Evolutionary conservation across 169 alveolate species (phyloP).

Genomic region (Eimeria tenella): DNA sequence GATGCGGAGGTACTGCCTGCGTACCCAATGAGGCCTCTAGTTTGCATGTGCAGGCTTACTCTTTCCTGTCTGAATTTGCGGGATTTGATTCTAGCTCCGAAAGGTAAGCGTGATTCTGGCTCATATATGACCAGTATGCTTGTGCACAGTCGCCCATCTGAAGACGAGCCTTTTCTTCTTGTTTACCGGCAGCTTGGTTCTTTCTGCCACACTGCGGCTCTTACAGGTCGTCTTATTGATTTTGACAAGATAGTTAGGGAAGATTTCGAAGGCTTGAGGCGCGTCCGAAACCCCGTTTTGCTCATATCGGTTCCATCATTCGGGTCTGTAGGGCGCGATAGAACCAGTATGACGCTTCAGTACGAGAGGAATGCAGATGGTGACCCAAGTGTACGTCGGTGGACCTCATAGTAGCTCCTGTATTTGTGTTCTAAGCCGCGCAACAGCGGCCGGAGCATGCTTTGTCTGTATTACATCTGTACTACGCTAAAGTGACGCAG

Average conservation of each 20-base stretch:
- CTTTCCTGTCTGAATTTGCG: slow-evolving; percentile 87
- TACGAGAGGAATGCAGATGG: slow-evolving; percentile 72
- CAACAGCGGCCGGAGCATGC: too few relatives aligned
- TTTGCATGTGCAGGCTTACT: slow-evolving; percentile 85
- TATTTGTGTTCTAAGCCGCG: not conserved
- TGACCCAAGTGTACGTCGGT: slow-evolving; percentile 70
- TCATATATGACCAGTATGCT: not conserved
- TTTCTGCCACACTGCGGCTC: not conserved
- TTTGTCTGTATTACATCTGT: too few relatives aligned
- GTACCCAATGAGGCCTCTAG: slow-evolving; percentile 91
- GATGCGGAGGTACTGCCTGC: slow-evolving; percentile 90
- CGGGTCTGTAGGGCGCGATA: slow-evolving; percentile 73
- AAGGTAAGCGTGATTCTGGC: slow-evolving; percentile 50
- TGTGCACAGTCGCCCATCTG: not conserved
- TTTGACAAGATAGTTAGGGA: slow-evolving; percentile 48
- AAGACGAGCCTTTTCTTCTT: not conserved
- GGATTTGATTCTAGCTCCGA: slow-evolving; percentile 83
- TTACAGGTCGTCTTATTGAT: slow-evolving; percentile 65
- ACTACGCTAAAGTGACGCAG: too few relatives aligned
- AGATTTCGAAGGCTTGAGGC: slow-evolving; percentile 65
- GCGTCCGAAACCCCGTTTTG: slow-evolving; percentile 73
- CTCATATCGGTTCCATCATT: slow-evolving; percentile 55
- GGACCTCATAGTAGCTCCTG: not conserved
- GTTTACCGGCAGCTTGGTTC: not conserved
- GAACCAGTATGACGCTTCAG: slow-evolving; percentile 1